phyloP scores from a whole-genome alignment of 768 basidiomycete genomes.

The Piloderma croceum region DNA sequence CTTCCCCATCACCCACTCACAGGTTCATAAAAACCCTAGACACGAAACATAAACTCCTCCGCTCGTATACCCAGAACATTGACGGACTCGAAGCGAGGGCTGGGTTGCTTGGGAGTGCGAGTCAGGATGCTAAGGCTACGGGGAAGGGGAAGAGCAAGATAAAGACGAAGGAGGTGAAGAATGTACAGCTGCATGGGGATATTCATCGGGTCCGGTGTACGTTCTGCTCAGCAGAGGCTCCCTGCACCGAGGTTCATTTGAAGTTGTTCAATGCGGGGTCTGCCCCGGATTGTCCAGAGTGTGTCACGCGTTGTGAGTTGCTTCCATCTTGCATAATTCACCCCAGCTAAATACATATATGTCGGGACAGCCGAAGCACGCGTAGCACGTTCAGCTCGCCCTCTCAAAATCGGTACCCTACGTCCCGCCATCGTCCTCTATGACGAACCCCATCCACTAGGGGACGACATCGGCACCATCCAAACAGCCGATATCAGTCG shows the following conservation, averaged over 20 bases:
- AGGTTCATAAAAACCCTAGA: slow-evolving; percentile 83
- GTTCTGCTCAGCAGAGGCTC: slow-evolving; percentile 74
- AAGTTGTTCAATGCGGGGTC: slow-evolving; percentile 59
- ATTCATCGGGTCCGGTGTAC: slow-evolving; percentile 87
- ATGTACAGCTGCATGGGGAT: slow-evolving; percentile 92
- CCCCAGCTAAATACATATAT: slow-evolving; percentile 6
- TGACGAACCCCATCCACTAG: slow-evolving; percentile 87
- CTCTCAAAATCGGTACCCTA: slow-evolving; percentile 75
- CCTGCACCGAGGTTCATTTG: slow-evolving; percentile 60
- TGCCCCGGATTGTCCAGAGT: slow-evolving; percentile 86
- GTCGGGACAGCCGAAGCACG: slow-evolving; percentile 58
- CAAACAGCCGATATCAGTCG: slow-evolving; percentile 70
- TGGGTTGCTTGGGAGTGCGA: slow-evolving; percentile 67
- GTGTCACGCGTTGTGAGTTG: slow-evolving; percentile 69
- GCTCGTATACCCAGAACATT: slow-evolving; percentile 97
- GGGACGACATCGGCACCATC: slow-evolving; percentile 85
- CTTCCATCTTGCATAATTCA: background rate
- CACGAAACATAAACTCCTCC: slow-evolving; percentile 73
- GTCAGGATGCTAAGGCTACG: slow-evolving; percentile 39
- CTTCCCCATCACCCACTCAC: slow-evolving; percentile 83
- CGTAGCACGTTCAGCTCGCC: slow-evolving; percentile 75
- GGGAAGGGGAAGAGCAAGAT: slow-evolving; percentile 71
- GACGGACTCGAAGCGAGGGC: slow-evolving; percentile 86
- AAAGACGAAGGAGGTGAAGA: slow-evolving; percentile 67
- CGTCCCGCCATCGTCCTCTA: slow-evolving; percentile 94